These are phyloP conservation scores for Carex sylvatica DNA, from an alignment of 202 grass and related monocot species.

Conservation along the genomic window DNA sequence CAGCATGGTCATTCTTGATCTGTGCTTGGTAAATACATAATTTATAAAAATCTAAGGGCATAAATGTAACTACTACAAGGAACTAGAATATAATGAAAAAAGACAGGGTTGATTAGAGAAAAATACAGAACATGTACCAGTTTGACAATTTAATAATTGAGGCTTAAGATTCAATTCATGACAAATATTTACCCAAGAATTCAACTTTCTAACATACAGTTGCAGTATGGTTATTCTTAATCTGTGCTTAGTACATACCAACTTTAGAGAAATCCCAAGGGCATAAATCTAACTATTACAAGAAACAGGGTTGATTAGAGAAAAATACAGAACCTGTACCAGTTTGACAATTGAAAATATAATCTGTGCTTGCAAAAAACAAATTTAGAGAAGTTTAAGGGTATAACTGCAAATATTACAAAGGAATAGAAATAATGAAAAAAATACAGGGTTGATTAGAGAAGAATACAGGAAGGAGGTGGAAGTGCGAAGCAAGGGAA, in stretches of 20 bases:
- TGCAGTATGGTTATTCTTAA: neutral
- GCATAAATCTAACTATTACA: too few relatives aligned
- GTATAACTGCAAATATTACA: neutral
- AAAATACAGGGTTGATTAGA: neutral
- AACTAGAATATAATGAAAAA: neutral
- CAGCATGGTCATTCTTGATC: neutral
- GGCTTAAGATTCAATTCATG: neutral
- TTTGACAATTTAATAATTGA: neutral
- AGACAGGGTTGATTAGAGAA: neutral
- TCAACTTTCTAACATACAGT: too few relatives aligned
- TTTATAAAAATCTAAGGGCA: neutral
- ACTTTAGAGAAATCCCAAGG: too few relatives aligned
- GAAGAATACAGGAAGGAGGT: slow-evolving; percentile 15
- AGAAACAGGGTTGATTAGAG: too few relatives aligned
- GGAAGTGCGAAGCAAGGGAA: slow-evolving; percentile 27
- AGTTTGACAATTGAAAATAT: neutral
- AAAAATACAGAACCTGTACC: too few relatives aligned
- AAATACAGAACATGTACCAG: neutral
- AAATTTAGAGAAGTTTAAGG: neutral
- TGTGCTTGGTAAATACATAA: neutral
- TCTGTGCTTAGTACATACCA: neutral
- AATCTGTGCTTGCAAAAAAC: neutral
- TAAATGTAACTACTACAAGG: neutral
- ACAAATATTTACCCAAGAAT: too few relatives aligned
- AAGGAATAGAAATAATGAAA: neutral